Evolutionary conservation across 2,329 filamentous ascomycete species (phyloP).

Genomic region (Lecanoromycetidae sp.): DNA sequence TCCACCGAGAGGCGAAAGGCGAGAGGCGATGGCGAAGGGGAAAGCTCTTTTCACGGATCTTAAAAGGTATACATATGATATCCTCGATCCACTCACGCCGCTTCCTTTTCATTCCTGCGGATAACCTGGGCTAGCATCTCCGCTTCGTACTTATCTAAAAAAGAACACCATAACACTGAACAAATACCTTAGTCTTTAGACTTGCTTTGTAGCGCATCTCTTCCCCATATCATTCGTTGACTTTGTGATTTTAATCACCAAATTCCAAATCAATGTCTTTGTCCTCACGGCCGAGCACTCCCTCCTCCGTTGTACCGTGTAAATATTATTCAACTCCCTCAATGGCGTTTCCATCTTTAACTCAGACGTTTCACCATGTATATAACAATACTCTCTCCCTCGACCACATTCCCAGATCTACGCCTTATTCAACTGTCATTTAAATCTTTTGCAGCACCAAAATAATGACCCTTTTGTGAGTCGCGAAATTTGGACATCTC

Average conservation of each 20-base stretch:
- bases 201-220: background rate
- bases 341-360: background rate
- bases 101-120: background rate
- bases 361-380: background rate
- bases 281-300: constrained; percentile 1
- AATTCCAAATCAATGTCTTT: constrained; percentile 4
- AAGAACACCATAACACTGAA: background rate
- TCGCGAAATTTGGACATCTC: too few species aligned
- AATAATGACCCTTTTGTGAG: too few species aligned
- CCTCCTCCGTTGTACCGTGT: background rate
- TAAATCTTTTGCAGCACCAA: background rate
- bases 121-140: background rate
- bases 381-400: background rate
- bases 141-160: background rate
- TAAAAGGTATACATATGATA: background rate
- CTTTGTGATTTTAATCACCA: background rate
- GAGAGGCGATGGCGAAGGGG: constrained; percentile 2
- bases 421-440: background rate
- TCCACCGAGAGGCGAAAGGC: background rate
- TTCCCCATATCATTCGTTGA: background rate
- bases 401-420: background rate
- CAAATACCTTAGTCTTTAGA: background rate
- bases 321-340: background rate
- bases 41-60: background rate
- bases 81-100: background rate